These are phyloP conservation scores for Arachnopeziza araneosa DNA, from an alignment of 2,329 filamentous ascomycete genomes.

Conservation along the genomic window DNA sequence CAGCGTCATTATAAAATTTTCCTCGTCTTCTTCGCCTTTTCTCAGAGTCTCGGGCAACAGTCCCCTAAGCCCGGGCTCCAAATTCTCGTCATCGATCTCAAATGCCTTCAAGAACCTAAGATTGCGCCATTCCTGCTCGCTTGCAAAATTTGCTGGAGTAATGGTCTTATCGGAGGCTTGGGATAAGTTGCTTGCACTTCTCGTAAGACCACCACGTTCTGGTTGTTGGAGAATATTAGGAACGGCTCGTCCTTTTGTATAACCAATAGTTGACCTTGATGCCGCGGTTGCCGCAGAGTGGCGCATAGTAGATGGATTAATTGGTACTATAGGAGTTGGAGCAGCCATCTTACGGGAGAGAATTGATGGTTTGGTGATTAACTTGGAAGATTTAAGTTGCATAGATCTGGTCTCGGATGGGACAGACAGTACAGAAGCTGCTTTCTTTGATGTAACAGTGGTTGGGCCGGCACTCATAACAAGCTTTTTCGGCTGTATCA, in stretches of 20 bases:
- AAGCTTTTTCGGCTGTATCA: slow-evolving; percentile 17
- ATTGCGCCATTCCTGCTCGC: slow-evolving; percentile 32
- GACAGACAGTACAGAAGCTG: slow-evolving; percentile 48
- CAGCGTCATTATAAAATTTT: not conserved
- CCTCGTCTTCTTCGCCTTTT: slow-evolving; percentile 39
- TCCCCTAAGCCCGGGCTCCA: slow-evolving; percentile 24
- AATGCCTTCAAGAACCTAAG: slow-evolving; percentile 56
- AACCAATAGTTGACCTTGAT: slow-evolving; percentile 79
- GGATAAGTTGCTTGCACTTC: slow-evolving; percentile 32
- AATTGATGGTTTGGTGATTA: slow-evolving; percentile 30
- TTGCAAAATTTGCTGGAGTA: slow-evolving; percentile 41
- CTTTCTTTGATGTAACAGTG: slow-evolving; percentile 49
- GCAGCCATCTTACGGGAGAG: slow-evolving; percentile 36
- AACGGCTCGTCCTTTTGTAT: slow-evolving; percentile 66
- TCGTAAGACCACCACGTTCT: slow-evolving; percentile 17
- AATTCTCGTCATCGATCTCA: slow-evolving; percentile 43
- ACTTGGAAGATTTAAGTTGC: slow-evolving; percentile 27
- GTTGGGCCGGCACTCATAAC: slow-evolving; percentile 35
- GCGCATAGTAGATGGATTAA: slow-evolving; percentile 46
- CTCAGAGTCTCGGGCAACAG: slow-evolving; percentile 26
- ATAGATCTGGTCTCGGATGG: slow-evolving; percentile 23
- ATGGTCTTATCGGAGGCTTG: slow-evolving; percentile 40
- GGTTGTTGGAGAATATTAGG: slow-evolving; percentile 33
- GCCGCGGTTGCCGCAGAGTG: slow-evolving; percentile 58
- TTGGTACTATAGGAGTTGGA: slow-evolving; percentile 35